A percentile compares a stretch with the other conserved stretches of the same genome.
Conservation (phyloP, 2,329 filamentous ascomycete genomes). For the Thelonectria olida region DNA sequence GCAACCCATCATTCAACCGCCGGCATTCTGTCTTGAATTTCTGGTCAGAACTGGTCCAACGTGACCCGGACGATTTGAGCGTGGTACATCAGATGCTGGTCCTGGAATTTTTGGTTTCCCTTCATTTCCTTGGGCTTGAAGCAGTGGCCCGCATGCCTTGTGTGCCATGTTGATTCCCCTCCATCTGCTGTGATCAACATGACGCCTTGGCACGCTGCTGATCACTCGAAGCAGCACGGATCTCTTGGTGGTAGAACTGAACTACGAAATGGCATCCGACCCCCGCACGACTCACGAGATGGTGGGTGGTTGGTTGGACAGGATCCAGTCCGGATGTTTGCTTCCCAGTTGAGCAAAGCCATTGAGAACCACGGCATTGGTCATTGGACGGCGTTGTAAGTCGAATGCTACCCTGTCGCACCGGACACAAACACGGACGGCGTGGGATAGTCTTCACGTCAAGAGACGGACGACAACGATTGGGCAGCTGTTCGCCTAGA, state of each 20-base stretch:
- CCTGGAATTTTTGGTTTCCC: background rate
- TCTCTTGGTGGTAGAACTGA: background rate
- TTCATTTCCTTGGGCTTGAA: background rate
- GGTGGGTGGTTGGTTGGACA: background rate
- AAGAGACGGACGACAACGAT: background rate
- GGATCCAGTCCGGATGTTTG: conserved; percentile 5
- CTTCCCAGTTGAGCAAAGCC: background rate
- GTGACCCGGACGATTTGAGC: background rate
- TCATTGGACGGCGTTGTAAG: background rate
- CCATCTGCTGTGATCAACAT: background rate
- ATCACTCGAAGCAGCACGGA: background rate
- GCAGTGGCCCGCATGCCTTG: conserved; percentile 3
- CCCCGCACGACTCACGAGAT: background rate
- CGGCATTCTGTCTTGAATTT: conserved; percentile 13
- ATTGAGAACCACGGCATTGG: background rate
- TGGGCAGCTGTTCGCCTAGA: conserved; percentile 4
- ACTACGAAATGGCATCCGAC: background rate
- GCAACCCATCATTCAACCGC: conserved; percentile 9
- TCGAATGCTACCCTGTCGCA: conserved; percentile 3
- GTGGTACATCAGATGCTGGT: conserved; percentile 1
- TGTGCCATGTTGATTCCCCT: background rate
- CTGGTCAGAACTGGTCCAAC: conserved; percentile 8
- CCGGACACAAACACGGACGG: background rate
- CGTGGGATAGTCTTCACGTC: background rate
- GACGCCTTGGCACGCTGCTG: background rate